phyloP scores from a whole-genome alignment of 2,329 filamentous ascomycete genomes.

The Thielaviopsis populi region DNA sequence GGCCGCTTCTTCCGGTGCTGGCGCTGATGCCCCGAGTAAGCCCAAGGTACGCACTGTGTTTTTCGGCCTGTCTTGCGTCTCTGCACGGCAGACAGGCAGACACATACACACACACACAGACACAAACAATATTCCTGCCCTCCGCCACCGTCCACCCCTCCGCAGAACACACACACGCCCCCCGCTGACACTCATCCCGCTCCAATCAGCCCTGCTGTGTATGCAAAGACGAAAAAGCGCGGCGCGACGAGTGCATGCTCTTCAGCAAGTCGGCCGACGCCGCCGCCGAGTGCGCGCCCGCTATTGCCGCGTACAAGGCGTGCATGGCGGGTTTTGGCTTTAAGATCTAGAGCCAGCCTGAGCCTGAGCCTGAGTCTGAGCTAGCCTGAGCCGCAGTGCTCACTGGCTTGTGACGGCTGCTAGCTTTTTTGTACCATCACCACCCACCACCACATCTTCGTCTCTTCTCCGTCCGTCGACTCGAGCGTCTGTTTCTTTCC shows the following conservation, averaged over 20 bases:
- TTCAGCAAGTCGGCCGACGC: constrained; percentile 79
- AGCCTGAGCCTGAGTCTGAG: too few species aligned
- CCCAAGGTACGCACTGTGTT: constrained; percentile 14
- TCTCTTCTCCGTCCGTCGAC: neutral
- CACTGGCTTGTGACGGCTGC: neutral
- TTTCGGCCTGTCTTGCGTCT: neutral
- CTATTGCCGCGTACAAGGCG: constrained; percentile 70
- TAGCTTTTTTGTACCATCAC: neutral
- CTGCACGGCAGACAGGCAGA: too few species aligned
- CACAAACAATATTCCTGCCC: too few species aligned
- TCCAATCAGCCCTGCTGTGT: constrained; percentile 78
- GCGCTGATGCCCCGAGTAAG: constrained; percentile 13
- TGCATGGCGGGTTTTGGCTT: constrained; percentile 95
- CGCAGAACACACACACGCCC: too few species aligned
- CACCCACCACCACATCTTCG: neutral
- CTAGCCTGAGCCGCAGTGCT: neutral
- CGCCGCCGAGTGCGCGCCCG: constrained; percentile 63
- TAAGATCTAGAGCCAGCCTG: constrained; percentile 37
- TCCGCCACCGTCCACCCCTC: too few species aligned
- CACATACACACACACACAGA: too few species aligned
- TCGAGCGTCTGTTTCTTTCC: neutral
- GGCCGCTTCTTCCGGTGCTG: constrained; percentile 31
- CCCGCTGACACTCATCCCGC: neutral
- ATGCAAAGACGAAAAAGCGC: constrained; percentile 86
- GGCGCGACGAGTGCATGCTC: constrained; percentile 96